Conservation (phyloP, 2,329 filamentous ascomycete genomes). For the Epichloe brachyelytri region DNA sequence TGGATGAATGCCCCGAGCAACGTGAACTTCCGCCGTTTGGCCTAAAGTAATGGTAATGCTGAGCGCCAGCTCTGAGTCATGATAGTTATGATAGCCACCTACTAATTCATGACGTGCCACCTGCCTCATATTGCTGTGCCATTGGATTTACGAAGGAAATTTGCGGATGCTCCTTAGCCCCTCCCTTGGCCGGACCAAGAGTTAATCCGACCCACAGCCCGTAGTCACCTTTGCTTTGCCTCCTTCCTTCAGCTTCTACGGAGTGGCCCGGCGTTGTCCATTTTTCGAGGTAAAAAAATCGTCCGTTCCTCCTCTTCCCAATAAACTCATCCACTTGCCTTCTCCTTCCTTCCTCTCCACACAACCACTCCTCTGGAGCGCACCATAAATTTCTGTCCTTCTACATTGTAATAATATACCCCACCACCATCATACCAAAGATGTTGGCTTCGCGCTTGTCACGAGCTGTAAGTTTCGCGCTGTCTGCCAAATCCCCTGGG, state of each 20-base stretch:
- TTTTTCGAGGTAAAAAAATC: conserved; percentile 26
- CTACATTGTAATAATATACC: conserved; percentile 20
- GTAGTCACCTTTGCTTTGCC: conserved; percentile 14
- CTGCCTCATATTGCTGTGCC: too few species aligned
- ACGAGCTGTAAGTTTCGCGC: conserved; percentile 50
- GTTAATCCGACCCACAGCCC: conserved; percentile 13
- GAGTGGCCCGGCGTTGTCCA: conserved; percentile 15
- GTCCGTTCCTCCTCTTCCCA: conserved; percentile 14
- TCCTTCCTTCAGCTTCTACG: conserved; percentile 31
- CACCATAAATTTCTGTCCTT: conserved; percentile 20
- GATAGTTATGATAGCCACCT: too few species aligned
- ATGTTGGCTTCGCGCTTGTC: conserved; percentile 63
- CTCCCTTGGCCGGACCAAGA: conserved; percentile 9
- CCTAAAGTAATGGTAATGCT: too few species aligned
- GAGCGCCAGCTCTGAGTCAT: too few species aligned
- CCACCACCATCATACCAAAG: conserved; percentile 27
- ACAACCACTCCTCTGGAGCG: conserved; percentile 17
- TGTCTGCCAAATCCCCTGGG: not conserved
- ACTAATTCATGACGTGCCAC: too few species aligned
- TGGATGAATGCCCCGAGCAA: too few species aligned
- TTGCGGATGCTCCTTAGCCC: not conserved
- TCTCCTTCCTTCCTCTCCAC: conserved; percentile 13
- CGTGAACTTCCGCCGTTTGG: too few species aligned
- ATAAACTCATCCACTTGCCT: conserved; percentile 15
- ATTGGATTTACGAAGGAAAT: not conserved